phyloP scores from a whole-genome alignment of 352 stramenopile species.

The Thalassiosira hispida region DNA sequence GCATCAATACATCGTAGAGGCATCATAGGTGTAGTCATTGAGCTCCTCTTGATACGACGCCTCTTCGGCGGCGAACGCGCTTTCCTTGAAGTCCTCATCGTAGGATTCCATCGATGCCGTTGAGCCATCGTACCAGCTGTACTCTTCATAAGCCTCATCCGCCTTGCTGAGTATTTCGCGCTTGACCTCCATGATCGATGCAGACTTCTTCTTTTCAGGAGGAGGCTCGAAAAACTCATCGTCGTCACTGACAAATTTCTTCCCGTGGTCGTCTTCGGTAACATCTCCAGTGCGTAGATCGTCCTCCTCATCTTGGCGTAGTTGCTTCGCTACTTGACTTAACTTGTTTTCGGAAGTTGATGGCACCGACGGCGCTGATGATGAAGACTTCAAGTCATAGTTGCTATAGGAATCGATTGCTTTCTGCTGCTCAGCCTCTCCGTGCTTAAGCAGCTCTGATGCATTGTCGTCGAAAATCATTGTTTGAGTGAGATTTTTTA shows the following conservation, averaged over 20 bases:
- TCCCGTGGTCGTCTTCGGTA: slow-evolving; percentile 20
- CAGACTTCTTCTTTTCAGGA: slow-evolving; percentile 8
- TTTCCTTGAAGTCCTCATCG: slow-evolving; percentile 22
- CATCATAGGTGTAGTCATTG: slow-evolving; percentile 15
- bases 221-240: slow-evolving; percentile 22
- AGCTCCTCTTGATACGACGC: slow-evolving; percentile 14
- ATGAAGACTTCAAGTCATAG: slow-evolving; percentile 2
- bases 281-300: slow-evolving; percentile 8
- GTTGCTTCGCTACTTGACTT: not conserved
- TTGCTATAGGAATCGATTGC: slow-evolving; percentile 19
- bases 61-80: not conserved
- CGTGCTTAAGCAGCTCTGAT: slow-evolving; percentile 11
- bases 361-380: slow-evolving; percentile 2
- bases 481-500: too few relatives aligned
- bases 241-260: slow-evolving; percentile 18
- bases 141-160: slow-evolving; percentile 16
- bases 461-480: slow-evolving; percentile 22
- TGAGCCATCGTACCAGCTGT: slow-evolving; percentile 4
- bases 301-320: slow-evolving; percentile 17
- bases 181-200: slow-evolving; percentile 20
- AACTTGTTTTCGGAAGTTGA: not conserved
- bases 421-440: slow-evolving; percentile 19
- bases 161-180: slow-evolving; percentile 17
- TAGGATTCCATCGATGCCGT: slow-evolving; percentile 11
- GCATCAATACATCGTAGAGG: not conserved